These are phyloP conservation scores for Fusarium sp. DNA, from an alignment of 2,329 filamentous ascomycete genomes.

Conservation along the genomic window DNA sequence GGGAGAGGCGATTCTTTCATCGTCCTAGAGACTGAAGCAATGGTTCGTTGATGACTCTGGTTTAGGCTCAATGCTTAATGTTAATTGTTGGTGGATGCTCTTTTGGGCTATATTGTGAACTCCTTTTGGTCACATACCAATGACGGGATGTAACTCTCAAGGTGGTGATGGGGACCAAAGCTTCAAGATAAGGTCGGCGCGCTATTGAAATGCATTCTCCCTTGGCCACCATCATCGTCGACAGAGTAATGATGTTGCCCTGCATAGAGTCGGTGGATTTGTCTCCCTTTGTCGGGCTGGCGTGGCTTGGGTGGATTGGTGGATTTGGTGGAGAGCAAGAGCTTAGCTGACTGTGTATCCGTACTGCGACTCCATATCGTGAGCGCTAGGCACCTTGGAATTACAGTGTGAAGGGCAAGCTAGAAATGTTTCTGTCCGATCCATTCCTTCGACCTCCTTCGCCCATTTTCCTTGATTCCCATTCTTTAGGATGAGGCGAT, in stretches of 20 bases:
- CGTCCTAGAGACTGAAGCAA: neutral
- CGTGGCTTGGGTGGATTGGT: conserved; percentile 39
- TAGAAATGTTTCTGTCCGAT: conserved; percentile 9
- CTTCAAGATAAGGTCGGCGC: neutral
- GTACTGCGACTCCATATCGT: conserved; percentile 4
- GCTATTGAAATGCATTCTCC: conserved; percentile 11
- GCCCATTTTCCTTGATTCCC: conserved; percentile 16
- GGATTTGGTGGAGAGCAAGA: conserved; percentile 19
- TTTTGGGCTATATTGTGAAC: conserved; percentile 1
- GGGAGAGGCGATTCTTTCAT: neutral
- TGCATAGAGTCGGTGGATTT: conserved; percentile 34
- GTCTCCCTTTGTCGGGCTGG: conserved; percentile 31
- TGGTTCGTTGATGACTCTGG: neutral
- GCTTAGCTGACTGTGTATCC: conserved; percentile 28
- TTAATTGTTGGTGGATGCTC: neutral
- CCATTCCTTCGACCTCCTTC: conserved; percentile 32
- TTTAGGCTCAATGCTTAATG: conserved; percentile 14
- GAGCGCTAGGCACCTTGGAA: conserved; percentile 15
- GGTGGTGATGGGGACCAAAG: conserved; percentile 6
- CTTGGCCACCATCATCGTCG: conserved; percentile 24
- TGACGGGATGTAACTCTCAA: conserved; percentile 8
- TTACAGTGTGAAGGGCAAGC: conserved; percentile 11
- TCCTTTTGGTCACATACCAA: conserved; percentile 30
- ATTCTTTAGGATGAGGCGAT: conserved; percentile 26
- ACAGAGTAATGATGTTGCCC: conserved; percentile 32